phyloP scores from a whole-genome alignment of 2,329 filamentous ascomycete species.

The Proliferodiscus dingleyae region DNA sequence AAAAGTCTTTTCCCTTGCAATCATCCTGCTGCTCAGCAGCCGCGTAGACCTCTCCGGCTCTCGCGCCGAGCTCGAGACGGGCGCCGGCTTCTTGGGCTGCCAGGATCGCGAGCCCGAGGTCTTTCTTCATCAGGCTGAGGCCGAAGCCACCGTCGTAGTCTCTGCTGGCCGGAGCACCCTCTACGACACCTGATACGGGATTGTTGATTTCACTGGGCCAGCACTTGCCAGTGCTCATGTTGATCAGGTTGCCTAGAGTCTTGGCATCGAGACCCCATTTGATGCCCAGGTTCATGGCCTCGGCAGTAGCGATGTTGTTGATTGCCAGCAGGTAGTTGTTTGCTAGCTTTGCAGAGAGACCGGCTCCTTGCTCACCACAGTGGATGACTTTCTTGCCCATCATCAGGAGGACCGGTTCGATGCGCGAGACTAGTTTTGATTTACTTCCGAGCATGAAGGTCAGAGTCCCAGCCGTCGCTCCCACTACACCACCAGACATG shows the following conservation, averaged over 20 bases:
- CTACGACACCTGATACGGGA: slow-evolving; percentile 79
- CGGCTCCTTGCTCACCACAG: slow-evolving; percentile 78
- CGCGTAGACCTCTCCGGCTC: slow-evolving; percentile 64
- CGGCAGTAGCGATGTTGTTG: slow-evolving; percentile 68
- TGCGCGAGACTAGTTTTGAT: slow-evolving; percentile 52
- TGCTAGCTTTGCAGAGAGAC: slow-evolving; percentile 85
- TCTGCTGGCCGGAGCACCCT: slow-evolving; percentile 66
- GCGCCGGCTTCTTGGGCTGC: slow-evolving; percentile 66
- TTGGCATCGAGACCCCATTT: slow-evolving; percentile 49
- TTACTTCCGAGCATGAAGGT: slow-evolving; percentile 92
- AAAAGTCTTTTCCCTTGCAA: slow-evolving; percentile 71
- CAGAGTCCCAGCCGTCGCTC: slow-evolving; percentile 78
- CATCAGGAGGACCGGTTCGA: slow-evolving; percentile 64
- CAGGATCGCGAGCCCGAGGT: slow-evolving; percentile 66
- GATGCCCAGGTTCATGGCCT: slow-evolving; percentile 55
- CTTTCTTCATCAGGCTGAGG: slow-evolving; percentile 75
- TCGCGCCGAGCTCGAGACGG: slow-evolving; percentile 57
- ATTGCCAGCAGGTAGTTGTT: slow-evolving; percentile 97
- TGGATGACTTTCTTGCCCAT: slow-evolving; percentile 89
- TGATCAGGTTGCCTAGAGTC: slow-evolving; percentile 79
- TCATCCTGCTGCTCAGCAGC: slow-evolving; percentile 54
- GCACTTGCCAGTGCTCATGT: slow-evolving; percentile 87
- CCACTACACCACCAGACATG: slow-evolving; percentile 94
- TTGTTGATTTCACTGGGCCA: slow-evolving; percentile 98
- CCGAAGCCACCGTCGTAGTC: slow-evolving; percentile 78